phyloP scores from a whole-genome alignment of 1,139 yeast species.

The Candida sanyaensis region DNA sequence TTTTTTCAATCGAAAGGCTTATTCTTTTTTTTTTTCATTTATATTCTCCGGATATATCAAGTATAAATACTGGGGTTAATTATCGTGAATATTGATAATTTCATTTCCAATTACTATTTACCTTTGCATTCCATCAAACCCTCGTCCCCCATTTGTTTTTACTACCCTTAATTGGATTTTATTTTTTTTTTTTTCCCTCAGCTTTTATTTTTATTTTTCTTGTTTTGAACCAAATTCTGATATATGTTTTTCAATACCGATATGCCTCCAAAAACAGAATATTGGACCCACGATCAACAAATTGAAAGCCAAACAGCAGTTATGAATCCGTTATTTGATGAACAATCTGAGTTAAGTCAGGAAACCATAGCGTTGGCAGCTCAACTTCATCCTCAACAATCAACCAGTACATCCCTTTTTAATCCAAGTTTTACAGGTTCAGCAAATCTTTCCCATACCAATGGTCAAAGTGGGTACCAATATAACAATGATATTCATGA shows the following conservation, averaged over 20 bases:
- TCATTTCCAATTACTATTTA: too few relatives aligned
- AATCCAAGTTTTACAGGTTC: background rate
- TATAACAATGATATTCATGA: slow-evolving; percentile 3
- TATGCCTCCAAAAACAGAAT: slow-evolving; percentile 5
- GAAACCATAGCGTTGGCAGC: slow-evolving; percentile 14
- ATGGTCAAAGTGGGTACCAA: slow-evolving; percentile 1
- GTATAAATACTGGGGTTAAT: too few relatives aligned
- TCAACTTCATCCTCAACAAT: slow-evolving; percentile 1
- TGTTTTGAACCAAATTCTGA: background rate
- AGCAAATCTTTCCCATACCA: background rate
- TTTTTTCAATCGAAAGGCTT: too few relatives aligned
- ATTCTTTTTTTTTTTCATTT: too few relatives aligned
- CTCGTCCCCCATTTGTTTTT: too few relatives aligned
- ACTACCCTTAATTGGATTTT: background rate
- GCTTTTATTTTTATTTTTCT: background rate
- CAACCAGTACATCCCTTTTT: background rate
- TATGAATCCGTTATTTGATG: slow-evolving; percentile 7
- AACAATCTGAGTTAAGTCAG: slow-evolving; percentile 15
- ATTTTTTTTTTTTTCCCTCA: background rate
- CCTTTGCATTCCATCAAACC: background rate
- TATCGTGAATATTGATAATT: too few relatives aligned
- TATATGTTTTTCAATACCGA: slow-evolving; percentile 9
- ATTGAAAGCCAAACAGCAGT: background rate
- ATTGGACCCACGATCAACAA: slow-evolving; percentile 6
- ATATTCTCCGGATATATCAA: too few relatives aligned